Evolutionary conservation across 176 grass and related monocot genomes (phyloP), one percentile per base, ranked within the genome.

Genomic region (Juncus inflexus): DNA sequence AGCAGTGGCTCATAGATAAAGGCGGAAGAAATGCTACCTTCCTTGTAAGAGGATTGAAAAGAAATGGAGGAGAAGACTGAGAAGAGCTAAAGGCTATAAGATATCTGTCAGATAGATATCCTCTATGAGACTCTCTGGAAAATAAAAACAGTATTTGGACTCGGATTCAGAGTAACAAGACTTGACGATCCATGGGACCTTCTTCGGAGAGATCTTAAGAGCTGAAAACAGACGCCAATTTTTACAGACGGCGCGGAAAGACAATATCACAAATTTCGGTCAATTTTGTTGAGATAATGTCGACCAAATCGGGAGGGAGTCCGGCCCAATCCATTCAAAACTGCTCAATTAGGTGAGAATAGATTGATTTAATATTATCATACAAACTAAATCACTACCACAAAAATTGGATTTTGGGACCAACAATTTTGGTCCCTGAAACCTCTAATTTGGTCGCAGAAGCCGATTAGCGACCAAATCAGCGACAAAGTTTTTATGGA

Each of bases 211-310:
- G 37, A 36, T 37, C 12, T 35, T 0, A 11, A 37, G 59, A 9
- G 59, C 5, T 2, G 16, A 7, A 19, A 28, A 36, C 10, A 28
- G 37, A 7, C 28, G 16, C 59, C 16, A 62, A 4, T 8, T 11
- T 11, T 37, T 62, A 62, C 28, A 62, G 59, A 62, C 59, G 5
- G 59, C 59, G 37, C 59, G 35, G 12, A 62, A 62, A 28, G 3
- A 62, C 37, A 10, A 62, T 12, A 28, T 62, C 59, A 9, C 16
- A 12, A 3, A 37, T 37, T 11, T 62, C 59, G 28, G 59, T 37
- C 2, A 62, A 62, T 62, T 62, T 62, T 5, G 59, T 62, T 7
- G 59, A 62, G 14, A 62, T 38, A 11, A 62, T 3, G 6, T 62
- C 12, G 37, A 62, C 11, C 59, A 62, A 11, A 37, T 62, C 59